These are phyloP conservation scores for Diplosphaera chodatii DNA, from an alignment of 139 green algal species.

Conservation along the genomic window DNA sequence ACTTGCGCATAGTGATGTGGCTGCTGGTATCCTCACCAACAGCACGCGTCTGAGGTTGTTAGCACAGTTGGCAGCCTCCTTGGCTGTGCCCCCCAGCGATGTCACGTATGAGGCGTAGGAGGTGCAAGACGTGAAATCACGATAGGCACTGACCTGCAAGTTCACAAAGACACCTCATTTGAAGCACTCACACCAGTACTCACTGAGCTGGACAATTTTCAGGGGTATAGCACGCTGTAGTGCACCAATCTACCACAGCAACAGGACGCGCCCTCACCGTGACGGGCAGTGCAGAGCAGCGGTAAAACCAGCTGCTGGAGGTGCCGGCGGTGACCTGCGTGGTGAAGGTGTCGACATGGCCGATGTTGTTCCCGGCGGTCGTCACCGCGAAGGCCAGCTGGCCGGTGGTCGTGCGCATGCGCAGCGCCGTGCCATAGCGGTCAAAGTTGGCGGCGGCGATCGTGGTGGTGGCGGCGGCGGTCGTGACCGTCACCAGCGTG, in stretches of 20 bases:
- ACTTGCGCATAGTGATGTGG: too few relatives aligned
- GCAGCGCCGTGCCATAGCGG: not conserved
- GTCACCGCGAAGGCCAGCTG: not conserved
- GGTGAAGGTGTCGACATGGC: not conserved
- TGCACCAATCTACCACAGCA: too few relatives aligned
- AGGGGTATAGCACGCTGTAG: too few relatives aligned
- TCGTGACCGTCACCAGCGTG: not conserved
- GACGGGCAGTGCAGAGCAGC: not conserved
- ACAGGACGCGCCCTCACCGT: not conserved
- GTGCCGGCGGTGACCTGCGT: not conserved
- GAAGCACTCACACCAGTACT: too few relatives aligned
- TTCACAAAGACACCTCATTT: too few relatives aligned
- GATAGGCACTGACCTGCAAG: not conserved
- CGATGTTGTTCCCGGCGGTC: too few relatives aligned
- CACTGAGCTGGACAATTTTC: too few relatives aligned
- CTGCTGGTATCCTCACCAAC: not conserved
- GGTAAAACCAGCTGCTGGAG: too few relatives aligned
- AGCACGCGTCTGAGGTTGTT: not conserved
- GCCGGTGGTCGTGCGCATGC: not conserved
- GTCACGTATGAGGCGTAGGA: not conserved
- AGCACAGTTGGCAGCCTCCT: not conserved
- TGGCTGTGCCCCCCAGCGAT: not conserved
- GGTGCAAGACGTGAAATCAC: not conserved
- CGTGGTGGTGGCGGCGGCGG: not conserved
- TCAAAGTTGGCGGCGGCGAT: not conserved